Percentiles rank a stretch among this genome's conserved stretches.
Evolutionary conservation across 2,329 filamentous ascomycete genomes (phyloP).

Genomic region (Colletotrichum godetiae): DNA sequence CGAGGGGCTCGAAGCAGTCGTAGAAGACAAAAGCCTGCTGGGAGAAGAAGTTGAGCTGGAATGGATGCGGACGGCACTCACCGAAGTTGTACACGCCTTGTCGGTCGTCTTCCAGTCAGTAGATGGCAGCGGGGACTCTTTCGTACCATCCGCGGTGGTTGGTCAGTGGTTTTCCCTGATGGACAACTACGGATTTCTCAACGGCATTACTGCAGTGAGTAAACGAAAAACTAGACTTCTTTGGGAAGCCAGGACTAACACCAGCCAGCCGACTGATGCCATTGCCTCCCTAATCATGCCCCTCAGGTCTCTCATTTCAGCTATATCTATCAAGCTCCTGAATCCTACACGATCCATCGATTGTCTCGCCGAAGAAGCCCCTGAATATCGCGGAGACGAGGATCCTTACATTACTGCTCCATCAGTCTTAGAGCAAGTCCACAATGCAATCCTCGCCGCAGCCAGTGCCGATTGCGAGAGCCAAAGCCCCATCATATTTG

Average conservation of each 20-base stretch:
- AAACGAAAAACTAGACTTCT: not conserved
- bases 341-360: constrained; percentile 71
- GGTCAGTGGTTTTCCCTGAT: constrained; percentile 82
- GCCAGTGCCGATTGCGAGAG: constrained; percentile 67
- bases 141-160: constrained; percentile 69
- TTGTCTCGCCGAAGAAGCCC: constrained; percentile 56
- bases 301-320: constrained; percentile 75
- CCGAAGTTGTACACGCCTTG: constrained; percentile 79
- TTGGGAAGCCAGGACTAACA: not conserved
- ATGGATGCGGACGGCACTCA: constrained; percentile 73
- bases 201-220: constrained; percentile 68
- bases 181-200: constrained; percentile 76
- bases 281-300: constrained; percentile 67
- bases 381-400: constrained; percentile 41
- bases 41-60: constrained; percentile 66
- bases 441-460: constrained; percentile 74
- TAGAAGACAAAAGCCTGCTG: constrained; percentile 59
- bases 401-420: constrained; percentile 76
- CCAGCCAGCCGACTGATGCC: constrained; percentile 48
- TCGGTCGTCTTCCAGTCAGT: constrained; percentile 79
- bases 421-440: constrained; percentile 77
- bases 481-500: constrained; percentile 79
- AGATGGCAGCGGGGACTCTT: constrained; percentile 64
- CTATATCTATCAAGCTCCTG: constrained; percentile 78
- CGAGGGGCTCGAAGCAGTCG: constrained; percentile 60